Evolutionary conservation across 345 rosid species (phyloP), one percentile per base, ranked within the genome.

Genomic region (Pugionium cornutum): DNA sequence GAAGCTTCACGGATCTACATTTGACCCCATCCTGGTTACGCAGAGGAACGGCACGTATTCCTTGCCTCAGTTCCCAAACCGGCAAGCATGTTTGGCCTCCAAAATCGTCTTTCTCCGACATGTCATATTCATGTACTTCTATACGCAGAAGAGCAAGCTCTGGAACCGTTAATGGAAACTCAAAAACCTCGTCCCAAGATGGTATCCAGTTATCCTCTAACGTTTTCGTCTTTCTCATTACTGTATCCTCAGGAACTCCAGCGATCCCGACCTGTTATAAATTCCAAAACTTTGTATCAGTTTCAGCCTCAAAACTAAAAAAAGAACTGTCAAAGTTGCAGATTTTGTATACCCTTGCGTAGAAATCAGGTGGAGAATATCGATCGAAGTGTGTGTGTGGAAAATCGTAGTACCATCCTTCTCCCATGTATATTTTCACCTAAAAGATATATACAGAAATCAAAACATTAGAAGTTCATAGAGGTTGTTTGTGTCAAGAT

Each of bases 41-140:
- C 26, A 92, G 82, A 1, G 89, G 76, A 73, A 89, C 81, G 6
- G 83, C 81, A 64, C 97, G 89, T 41, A 92, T 83, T 67, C 98
- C 97, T 33, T 75, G 66, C 70, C 76, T 79, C 72, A 92, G 18
- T 71, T 92, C 98, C 8, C 80, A 78, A 48, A 89, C 77, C 4
- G 96, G 97, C 33, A 92, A 66, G 79, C 91, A 86, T 44, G 94
- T 81, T 83, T 92, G 97, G 43, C 98, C 97, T 46, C 91, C 91
- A 47, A 92, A 92, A 73, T 92, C 98, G 43, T 92, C 97, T 75
- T 84, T 92, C 63, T 86, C 95, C 0, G 96, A 87, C 86, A 82
- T 76, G 77, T 92, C 96, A 1, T 87, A 89, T 68, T 92, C 96
- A 5, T 86, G 94, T n/a, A 92, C 97, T 71, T 92, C 97, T 8